Base-by-base conservation (phyloP, 2,329 filamentous ascomycete species). In the Penicillium brevicompactum region DNA sequence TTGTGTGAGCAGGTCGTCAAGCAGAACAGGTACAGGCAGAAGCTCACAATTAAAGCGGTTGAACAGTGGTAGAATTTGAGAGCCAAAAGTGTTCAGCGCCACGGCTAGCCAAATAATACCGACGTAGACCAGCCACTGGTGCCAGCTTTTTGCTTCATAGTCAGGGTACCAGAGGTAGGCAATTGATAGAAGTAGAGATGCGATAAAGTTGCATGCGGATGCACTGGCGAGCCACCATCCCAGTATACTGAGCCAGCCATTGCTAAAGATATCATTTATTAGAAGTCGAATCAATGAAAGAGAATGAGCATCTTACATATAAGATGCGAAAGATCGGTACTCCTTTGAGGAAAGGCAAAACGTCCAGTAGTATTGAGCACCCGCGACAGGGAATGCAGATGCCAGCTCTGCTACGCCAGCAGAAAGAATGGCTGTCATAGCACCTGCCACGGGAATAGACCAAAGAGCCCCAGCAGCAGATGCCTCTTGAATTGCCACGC, bases 291-390 rank as follows among this genome's bases (percentile, higher is more conserved):
- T 37, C 1, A 37, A 7, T 11, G 9, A 18, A 27, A 31, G 30
- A 41, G n/a, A 11, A 24, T 9, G n/a, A 13, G 4, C 4, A 41
- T 37, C 46, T 50, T n/a, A 55, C 52, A 49, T 49, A n/a, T 55
- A 55, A 6, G 52, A 50, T 5, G 47, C 47, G 37, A 55, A 55
- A 16, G 52, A 42, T 34, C 47, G 22, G 30, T 42, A 51, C 14
- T 51, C 31, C 16, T 46, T 31, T 0, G 47, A 46, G 1, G 52
- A 21, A 21, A 55, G 21, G n/a, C 32, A 46, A 22, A 55, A 55
- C 3, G 52, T 37, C 52, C 52, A 55, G 31, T 55, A 55, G 38
- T 51, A 55, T 31, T 55, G 48, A 5, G 43, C 53, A 43, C 53
- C 53, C 2, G 53, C 53, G 1, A 55, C 48, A 4, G 53, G 52